Percentiles rank a stretch among this genome's conserved stretches.
These are phyloP conservation scores for Mallotus repandus DNA, from an alignment of 441 rosid species.

Conservation along the genomic window DNA sequence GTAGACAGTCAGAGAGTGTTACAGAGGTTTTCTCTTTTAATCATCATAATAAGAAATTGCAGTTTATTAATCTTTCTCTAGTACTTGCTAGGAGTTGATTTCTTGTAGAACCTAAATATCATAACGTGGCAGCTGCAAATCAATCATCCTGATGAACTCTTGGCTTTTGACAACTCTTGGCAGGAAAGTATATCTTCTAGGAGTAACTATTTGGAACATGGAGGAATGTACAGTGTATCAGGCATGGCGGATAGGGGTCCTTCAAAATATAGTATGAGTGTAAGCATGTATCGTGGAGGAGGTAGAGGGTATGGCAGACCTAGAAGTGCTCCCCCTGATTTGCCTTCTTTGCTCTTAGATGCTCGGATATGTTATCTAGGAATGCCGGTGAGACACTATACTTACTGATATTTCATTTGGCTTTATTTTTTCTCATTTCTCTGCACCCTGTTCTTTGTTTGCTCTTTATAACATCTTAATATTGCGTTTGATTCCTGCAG, in stretches of 20 bases:
- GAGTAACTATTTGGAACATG: constrained; percentile 56
- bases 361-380: constrained; percentile 81
- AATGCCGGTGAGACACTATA: constrained; percentile 64
- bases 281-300: constrained; percentile 69
- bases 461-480: constrained; percentile 20
- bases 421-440: not conserved
- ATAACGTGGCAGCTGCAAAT: not conserved
- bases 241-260: constrained; percentile 43
- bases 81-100: constrained; percentile 11
- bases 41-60: constrained; percentile 2
- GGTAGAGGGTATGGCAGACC: constrained; percentile 51
- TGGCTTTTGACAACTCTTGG: constrained; percentile 16
- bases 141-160: not conserved
- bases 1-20: constrained; percentile 59
- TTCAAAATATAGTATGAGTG: constrained; percentile 65
- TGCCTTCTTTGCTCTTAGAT: constrained; percentile 87
- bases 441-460: constrained; percentile 11
- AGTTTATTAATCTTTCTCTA: not conserved
- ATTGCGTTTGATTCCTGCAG: constrained; percentile 36
- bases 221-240: constrained; percentile 65
- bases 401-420: not conserved
- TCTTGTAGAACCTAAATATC: not conserved
- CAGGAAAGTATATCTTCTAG: constrained; percentile 83
- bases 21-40: constrained; percentile 50
- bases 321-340: constrained; percentile 74